Evolutionary conservation across 768 basidiomycete genomes (phyloP).

Genomic region (Hygrophoropsis aurantiaca): DNA sequence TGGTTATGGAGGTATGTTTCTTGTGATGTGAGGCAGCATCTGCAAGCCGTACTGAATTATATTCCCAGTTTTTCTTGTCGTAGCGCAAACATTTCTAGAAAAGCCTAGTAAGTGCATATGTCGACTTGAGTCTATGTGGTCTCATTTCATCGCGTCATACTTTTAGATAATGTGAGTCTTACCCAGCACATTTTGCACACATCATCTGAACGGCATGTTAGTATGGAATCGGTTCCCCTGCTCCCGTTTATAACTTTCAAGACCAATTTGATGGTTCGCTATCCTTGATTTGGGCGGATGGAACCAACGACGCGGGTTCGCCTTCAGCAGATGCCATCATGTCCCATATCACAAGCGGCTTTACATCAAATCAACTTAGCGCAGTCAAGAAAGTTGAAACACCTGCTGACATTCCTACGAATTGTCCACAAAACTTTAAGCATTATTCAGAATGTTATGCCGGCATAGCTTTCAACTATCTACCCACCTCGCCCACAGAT

Average conservation of each 20-base stretch:
- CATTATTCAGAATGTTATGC: constrained; percentile 69
- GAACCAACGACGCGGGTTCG: constrained; percentile 52
- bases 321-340: constrained; percentile 65
- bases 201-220: constrained; percentile 19
- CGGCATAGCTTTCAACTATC: constrained; percentile 58
- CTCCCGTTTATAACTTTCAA: constrained; percentile 46
- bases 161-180: constrained; percentile 53
- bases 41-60: no score
- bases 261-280: constrained; percentile 53
- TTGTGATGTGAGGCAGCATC: no score
- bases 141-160: no score
- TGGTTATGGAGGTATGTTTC: constrained; percentile 48
- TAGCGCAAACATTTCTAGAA: constrained; percentile 58
- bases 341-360: constrained; percentile 51
- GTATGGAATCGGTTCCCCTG: constrained; percentile 62
- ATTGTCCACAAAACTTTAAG: constrained; percentile 77
- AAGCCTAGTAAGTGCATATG: constrained; percentile 32
- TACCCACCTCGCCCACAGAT: constrained; percentile 42
- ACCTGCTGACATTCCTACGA: constrained; percentile 47
- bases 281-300: constrained; percentile 67
- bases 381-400: constrained; percentile 50
- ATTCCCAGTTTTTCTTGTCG: constrained; percentile 52
- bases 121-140: no score
- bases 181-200: neutral
- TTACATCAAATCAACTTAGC: constrained; percentile 45